Base-by-base conservation (phyloP, 768 basidiomycete genomes). In the Xerocomellus intermedius region DNA sequence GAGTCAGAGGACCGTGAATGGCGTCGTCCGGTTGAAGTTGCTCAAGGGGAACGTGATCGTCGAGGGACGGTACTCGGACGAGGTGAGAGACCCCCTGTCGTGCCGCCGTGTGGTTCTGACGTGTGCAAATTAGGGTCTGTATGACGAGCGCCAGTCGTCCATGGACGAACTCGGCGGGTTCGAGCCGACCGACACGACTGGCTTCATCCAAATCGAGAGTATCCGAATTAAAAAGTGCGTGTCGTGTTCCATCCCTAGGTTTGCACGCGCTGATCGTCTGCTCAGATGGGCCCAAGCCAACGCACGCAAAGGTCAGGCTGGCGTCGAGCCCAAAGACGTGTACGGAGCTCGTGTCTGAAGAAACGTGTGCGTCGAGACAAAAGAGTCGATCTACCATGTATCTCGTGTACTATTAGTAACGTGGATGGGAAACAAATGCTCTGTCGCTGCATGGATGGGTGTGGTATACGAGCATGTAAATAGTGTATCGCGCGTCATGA, bases 111-210 rank as follows among this genome's bases (percentile, higher is more conserved):
- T n/a, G n/a, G n/a, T 21, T 24, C 54, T 48, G 60, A 55, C 22
- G 46, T 2, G 4, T 10, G 16, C 28, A 2, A 19, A 10, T 2
- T 57, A 91, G 87, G 91, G 92, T 69, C 81, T 99, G 24, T 99
- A 99, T 70, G 97, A 99, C 67, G 94, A 91, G 66, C 86, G 86
- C 32, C 82, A 97, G 74, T 93, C 92, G 10, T 97, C 94, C 51
- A 98, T 99, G 97, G 97, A 99, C 72, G 94, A 96, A 76, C 85
- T 98, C 54, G 96, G 97, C 57, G 96, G 95, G 41, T 98, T 99
- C 74, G 93, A 96, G 75, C 95, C 95, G 21, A 91, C 89, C 32
- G 94, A 96, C 67, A 94, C 94, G 35, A 83, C 89, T 47, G 95
- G 95, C 5, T 98, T 98, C 81, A 98, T 98, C 74, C 87, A 89